Evolutionary conservation across 345 rosid species (phyloP), one percentile per base, ranked within the genome.

Genomic region (Lepidium didymum): DNA sequence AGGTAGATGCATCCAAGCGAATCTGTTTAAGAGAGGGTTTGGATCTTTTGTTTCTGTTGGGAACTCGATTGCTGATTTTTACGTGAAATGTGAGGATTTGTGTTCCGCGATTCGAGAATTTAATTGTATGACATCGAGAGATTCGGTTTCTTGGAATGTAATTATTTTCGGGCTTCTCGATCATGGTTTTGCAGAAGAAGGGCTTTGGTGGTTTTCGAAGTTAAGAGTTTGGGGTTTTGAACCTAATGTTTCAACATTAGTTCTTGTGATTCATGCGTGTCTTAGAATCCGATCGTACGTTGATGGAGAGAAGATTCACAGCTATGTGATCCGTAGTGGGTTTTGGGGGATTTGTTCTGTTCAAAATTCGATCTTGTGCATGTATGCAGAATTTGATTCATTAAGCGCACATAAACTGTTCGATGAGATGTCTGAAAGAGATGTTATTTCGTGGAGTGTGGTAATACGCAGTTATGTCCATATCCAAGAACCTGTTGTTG

Each of bases 141-240:
- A 91, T 62, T 88, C 89, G 3, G 78, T 91, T 62, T 79, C 93
- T 64, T 88, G 96, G 93, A 91, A 88, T 55, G 80, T 84, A 31
- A 54, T 91, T 45, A 73, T 85, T 40, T 75, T 78, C 19, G 88
- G 91, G 45, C 59, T 78, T 56, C 81, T 85, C 1, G 43, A 74
- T 71, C 66, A 38, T 5, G 87, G 93, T 63, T 69, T 69, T 46
- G 51, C 8, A 15, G 63, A 63, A 59, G 81, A 78, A 62, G 96
- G 86, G 14, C 27, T 87, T 34, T 7, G 67, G 70, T 83, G 86
- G 86, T 85, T 88, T 70, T 62, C 41, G 3, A 73, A 63, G 67
- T 87, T 85, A 6, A 83, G 83, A 70, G 70, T 69, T 74, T 76
- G 72, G 45, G 78, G 81, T 25, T 88, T 88, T 72, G 88, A 79